Evolutionary conservation across 139 green algal species (phyloP).

Genomic region (Micromonas commoda): DNA sequence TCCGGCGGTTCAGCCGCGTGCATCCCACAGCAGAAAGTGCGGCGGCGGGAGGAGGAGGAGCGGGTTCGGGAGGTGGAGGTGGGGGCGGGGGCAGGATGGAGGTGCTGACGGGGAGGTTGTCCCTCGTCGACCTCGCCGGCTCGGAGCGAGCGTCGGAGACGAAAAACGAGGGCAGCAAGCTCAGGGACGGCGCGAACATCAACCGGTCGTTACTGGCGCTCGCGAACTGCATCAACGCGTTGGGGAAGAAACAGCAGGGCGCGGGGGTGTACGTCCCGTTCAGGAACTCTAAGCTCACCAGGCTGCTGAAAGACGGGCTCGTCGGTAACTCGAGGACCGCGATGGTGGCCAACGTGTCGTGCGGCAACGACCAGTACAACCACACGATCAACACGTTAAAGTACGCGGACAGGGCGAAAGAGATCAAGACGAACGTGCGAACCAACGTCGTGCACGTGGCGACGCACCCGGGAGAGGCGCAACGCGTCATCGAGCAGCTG

Average conservation of each 20-base stretch:
- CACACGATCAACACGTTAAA: conserved; percentile 67
- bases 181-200: conserved; percentile 49
- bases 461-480: no score
- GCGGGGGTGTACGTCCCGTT: conserved; percentile 64
- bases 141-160: conserved; percentile 39
- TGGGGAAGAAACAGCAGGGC: conserved; percentile 44
- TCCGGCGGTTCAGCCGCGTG: conserved; percentile 4
- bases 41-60: no score
- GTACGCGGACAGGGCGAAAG: conserved; percentile 65
- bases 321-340: conserved; percentile 69
- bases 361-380: conserved; percentile 57
- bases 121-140: conserved; percentile 46
- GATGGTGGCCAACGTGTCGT: conserved; percentile 76
- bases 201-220: conserved; percentile 67
- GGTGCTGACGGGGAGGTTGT: conserved; percentile 35
- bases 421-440: conserved; percentile 83
- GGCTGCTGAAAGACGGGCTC: conserved; percentile 52
- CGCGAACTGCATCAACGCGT: conserved; percentile 80
- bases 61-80: no score
- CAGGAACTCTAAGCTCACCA: conserved; percentile 69
- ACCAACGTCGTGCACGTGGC: conserved; percentile 67
- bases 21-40: no score
- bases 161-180: conserved; percentile 33
- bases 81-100: conserved; percentile 12
- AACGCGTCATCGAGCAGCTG: conserved; percentile 3